Evolutionary conservation across 768 basidiomycete genomes (phyloP).

Genomic region (Mycena amicta): DNA sequence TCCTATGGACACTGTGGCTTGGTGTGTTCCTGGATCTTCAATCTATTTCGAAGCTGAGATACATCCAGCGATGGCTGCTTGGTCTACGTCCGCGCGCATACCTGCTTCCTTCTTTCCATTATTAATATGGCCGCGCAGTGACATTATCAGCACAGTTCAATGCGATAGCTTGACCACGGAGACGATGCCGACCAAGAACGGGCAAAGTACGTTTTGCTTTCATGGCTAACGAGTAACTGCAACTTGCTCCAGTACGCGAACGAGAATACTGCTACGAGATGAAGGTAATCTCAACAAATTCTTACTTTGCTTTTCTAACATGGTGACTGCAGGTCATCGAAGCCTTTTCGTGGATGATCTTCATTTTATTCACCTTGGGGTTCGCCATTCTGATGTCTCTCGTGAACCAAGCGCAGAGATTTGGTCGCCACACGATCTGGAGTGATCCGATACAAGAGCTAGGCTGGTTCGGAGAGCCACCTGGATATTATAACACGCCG

Average conservation of each 20-base stretch:
- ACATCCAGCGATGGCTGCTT: slow-evolving; percentile 74
- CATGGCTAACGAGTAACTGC: not conserved
- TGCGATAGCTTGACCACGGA: slow-evolving; percentile 54
- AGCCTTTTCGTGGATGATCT: slow-evolving; percentile 78
- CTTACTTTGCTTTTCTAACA: not conserved
- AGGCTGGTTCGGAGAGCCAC: slow-evolving; percentile 76
- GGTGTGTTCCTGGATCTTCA: slow-evolving; percentile 41
- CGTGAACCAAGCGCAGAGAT: slow-evolving; percentile 53
- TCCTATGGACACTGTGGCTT: slow-evolving; percentile 69
- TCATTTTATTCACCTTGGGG: slow-evolving; percentile 51
- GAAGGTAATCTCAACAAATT: slow-evolving; percentile 44
- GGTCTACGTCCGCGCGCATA: slow-evolving; percentile 58
- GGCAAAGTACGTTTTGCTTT: slow-evolving; percentile 43
- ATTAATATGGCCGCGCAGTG: slow-evolving; percentile 48
- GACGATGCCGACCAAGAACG: slow-evolving; percentile 51
- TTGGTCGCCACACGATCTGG: slow-evolving; percentile 60
- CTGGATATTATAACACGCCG: slow-evolving; percentile 57
- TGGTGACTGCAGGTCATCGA: slow-evolving; percentile 48
- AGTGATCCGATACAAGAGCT: slow-evolving; percentile 64
- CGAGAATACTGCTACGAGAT: slow-evolving; percentile 73
- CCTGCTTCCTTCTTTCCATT: not conserved
- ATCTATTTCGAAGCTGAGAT: too few relatives aligned
- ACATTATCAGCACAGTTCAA: slow-evolving; percentile 67
- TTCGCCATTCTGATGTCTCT: slow-evolving; percentile 60
- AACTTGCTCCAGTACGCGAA: slow-evolving; percentile 48